These are phyloP conservation scores for Psilocybe cubensis DNA, from an alignment of 768 basidiomycete species.

Conservation along the genomic window DNA sequence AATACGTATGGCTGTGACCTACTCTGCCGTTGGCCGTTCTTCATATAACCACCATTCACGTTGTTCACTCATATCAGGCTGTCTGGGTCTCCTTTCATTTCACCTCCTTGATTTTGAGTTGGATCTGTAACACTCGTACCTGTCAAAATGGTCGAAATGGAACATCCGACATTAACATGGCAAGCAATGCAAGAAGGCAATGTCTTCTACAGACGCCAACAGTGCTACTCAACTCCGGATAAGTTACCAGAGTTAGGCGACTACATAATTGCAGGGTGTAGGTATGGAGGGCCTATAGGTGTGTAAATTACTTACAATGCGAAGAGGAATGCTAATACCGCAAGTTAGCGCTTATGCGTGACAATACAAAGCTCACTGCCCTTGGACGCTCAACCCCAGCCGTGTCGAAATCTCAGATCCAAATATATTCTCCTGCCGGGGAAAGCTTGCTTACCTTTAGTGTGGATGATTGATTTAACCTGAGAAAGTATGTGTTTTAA, in stretches of 20 bases:
- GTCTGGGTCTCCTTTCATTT: too few species aligned
- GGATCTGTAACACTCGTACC: not conserved
- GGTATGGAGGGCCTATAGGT: constrained; percentile 92
- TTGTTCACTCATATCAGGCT: not conserved
- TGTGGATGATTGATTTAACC: constrained; percentile 53
- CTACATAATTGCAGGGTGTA: constrained; percentile 80
- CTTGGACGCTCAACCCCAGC: constrained; percentile 60
- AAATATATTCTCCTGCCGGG: constrained; percentile 87
- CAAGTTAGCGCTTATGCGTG: constrained; percentile 80
- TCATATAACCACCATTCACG: not conserved
- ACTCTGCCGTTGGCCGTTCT: not conserved
- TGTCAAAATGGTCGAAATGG: constrained; percentile 20
- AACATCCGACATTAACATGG: constrained; percentile 86
- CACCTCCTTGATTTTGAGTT: not conserved
- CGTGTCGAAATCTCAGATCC: constrained; percentile 79
- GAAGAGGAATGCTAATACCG: not conserved
- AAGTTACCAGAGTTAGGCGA: constrained; percentile 80
- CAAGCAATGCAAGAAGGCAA: constrained; percentile 87
- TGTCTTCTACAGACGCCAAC: constrained; percentile 87
- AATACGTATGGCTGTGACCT: not conserved
- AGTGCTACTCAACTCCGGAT: constrained; percentile 81
- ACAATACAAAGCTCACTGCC: constrained; percentile 78
- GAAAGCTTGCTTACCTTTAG: constrained; percentile 68
- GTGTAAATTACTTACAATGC: not conserved
- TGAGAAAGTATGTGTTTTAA: constrained; percentile 5